These are phyloP conservation scores for Circinella umbellata DNA, from an alignment of 371 early-diverging fungal genomes.

Conservation along the genomic window DNA sequence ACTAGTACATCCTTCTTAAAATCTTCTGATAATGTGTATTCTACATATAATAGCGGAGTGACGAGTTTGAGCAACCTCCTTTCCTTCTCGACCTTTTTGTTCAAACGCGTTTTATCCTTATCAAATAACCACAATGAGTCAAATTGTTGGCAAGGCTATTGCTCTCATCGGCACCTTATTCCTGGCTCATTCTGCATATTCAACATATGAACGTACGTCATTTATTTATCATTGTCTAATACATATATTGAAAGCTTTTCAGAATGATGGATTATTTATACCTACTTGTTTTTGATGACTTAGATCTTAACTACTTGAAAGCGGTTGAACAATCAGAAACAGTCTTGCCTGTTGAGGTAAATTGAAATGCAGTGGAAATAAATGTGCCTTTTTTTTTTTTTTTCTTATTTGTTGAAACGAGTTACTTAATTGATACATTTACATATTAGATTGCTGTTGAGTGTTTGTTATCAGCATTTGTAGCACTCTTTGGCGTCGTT, in stretches of 20 bases:
- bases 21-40: too few species aligned
- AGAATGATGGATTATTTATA: background rate
- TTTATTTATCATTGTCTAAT: background rate
- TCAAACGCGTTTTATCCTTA: background rate
- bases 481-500: slow-evolving; percentile 44
- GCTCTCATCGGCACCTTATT: slow-evolving; percentile 59
- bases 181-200: slow-evolving; percentile 69
- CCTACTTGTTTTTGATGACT: background rate
- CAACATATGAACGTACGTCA: slow-evolving; percentile 72
- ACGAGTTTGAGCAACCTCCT: too few species aligned
- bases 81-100: background rate
- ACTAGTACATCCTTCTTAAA: too few species aligned
- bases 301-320: slow-evolving; percentile 73
- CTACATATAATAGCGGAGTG: too few species aligned
- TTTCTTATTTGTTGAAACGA: too few species aligned
- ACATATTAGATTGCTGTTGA: slow-evolving; percentile 39
- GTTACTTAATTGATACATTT: too few species aligned
- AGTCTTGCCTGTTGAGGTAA: slow-evolving; percentile 68
- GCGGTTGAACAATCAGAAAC: slow-evolving; percentile 61
- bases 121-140: slow-evolving; percentile 19
- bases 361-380: too few species aligned
- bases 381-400: too few species aligned
- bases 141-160: slow-evolving; percentile 48
- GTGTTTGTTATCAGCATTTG: slow-evolving; percentile 43
- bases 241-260: too few species aligned